A percentile compares a stretch with the other conserved stretches of the same genome.
phyloP scores from a whole-genome alignment of 495 filamentous ascomycete species.

The Neurospora intermedia region DNA sequence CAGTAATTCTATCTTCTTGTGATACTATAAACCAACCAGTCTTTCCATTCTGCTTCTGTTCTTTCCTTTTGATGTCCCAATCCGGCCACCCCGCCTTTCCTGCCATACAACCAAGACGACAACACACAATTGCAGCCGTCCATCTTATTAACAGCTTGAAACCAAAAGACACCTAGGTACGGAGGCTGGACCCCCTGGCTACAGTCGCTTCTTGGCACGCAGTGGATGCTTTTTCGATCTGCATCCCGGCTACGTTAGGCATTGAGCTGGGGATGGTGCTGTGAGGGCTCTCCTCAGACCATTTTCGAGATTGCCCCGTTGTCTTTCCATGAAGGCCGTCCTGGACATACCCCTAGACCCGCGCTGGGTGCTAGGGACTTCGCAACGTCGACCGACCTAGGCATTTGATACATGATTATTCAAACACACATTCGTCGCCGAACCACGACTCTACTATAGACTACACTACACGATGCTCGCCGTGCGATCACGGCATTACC shows the following conservation, averaged over 20 bases:
- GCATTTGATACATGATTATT: conserved; percentile 15
- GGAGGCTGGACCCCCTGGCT: background rate
- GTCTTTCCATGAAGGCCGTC: conserved; percentile 15
- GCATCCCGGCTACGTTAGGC: background rate
- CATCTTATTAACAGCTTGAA: background rate
- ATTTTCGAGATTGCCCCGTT: background rate
- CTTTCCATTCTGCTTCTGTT: background rate
- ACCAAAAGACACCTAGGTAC: background rate
- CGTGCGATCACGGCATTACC: conserved; percentile 40
- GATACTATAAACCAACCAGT: background rate
- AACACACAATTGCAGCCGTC: background rate
- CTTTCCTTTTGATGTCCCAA: background rate
- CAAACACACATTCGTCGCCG: conserved; percentile 9
- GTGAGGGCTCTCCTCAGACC: background rate
- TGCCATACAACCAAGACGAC: background rate
- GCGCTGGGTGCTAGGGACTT: conserved; percentile 19
- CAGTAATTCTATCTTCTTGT: background rate
- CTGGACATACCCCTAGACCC: conserved; percentile 13
- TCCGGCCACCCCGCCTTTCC: background rate
- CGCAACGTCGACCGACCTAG: background rate
- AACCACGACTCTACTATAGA: background rate
- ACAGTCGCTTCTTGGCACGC: background rate
- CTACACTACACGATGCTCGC: conserved; percentile 27
- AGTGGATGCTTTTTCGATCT: background rate
- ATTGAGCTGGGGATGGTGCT: background rate